Conservation (phyloP, 495 filamentous ascomycete genomes). For the Aspergillus cristatus region DNA sequence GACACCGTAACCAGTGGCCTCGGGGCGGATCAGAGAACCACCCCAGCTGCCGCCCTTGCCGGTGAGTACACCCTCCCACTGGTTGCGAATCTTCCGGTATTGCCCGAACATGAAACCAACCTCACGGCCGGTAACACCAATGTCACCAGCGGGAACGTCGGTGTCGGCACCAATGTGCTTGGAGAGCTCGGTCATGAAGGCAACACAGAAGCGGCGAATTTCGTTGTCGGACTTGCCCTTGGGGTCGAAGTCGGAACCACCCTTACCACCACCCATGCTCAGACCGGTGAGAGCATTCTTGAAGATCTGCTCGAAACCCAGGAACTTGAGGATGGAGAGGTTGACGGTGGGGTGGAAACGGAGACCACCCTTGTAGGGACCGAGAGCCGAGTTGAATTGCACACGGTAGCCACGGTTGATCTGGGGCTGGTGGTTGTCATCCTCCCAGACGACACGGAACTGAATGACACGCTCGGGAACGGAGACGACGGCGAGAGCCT, state of each 20-base stretch:
- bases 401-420: slow-evolving; percentile 97
- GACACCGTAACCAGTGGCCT: slow-evolving; percentile 95
- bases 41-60: slow-evolving; percentile 93
- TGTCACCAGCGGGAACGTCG: slow-evolving; percentile 91
- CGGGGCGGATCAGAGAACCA: slow-evolving; percentile 87
- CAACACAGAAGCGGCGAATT: slow-evolving; percentile 93
- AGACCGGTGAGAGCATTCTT: slow-evolving; percentile 98
- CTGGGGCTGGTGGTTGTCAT: slow-evolving; percentile 76
- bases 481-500: slow-evolving; percentile 76
- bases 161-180: slow-evolving; percentile 96
- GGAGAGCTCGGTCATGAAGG: slow-evolving; percentile 92
- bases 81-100: slow-evolving; percentile 80
- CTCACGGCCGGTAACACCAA: slow-evolving; percentile 82
- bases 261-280: slow-evolving; percentile 97
- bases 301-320: slow-evolving; percentile 99
- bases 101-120: slow-evolving; percentile 93
- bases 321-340: slow-evolving; percentile 94
- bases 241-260: slow-evolving; percentile 97
- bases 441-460: slow-evolving; percentile 95
- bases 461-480: slow-evolving; percentile 94
- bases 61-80: slow-evolving; percentile 92
- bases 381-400: slow-evolving; percentile 97
- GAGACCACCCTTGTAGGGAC: slow-evolving; percentile 96
- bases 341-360: slow-evolving; percentile 96
- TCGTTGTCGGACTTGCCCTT: slow-evolving; percentile 97